These are phyloP conservation scores for Globisporangium recalcitrans DNA, from an alignment of 352 stramenopile genomes.

Conservation along the genomic window DNA sequence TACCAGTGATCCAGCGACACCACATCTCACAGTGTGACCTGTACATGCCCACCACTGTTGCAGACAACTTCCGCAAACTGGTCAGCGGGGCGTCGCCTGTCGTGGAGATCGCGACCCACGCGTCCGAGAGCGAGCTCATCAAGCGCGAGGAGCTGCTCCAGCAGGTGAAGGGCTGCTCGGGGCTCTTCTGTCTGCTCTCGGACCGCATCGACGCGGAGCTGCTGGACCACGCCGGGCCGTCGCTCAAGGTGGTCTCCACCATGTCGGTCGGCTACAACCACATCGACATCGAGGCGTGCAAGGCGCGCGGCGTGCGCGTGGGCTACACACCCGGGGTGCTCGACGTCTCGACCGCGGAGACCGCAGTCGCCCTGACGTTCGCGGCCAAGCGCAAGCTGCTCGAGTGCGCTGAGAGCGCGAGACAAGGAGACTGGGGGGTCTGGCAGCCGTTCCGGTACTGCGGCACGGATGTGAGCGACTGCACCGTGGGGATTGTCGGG, in stretches of 20 bases:
- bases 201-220: conserved; percentile 70
- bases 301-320: conserved; percentile 57
- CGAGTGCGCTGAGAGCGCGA: conserved; percentile 70
- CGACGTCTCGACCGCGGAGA: conserved; percentile 77
- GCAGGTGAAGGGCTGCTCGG: conserved; percentile 40
- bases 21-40: neutral
- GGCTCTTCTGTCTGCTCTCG: conserved; percentile 63
- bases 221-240: conserved; percentile 44
- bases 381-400: conserved; percentile 51
- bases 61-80: conserved; percentile 34
- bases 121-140: conserved; percentile 32
- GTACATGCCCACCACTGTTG: neutral
- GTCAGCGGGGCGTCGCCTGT: neutral
- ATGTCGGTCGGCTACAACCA: conserved; percentile 91
- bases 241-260: conserved; percentile 68
- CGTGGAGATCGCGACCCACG: conserved; percentile 22
- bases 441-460: conserved; percentile 83
- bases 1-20: neutral
- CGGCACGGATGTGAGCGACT: conserved; percentile 66
- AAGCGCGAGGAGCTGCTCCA: conserved; percentile 40
- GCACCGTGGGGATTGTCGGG: conserved; percentile 74
- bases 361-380: conserved; percentile 65
- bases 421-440: conserved; percentile 63
- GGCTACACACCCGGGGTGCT: conserved; percentile 84
- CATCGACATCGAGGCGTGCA: conserved; percentile 80